phyloP scores from a whole-genome alignment of 345 rosid genomes.

The Murraya koenigii region DNA sequence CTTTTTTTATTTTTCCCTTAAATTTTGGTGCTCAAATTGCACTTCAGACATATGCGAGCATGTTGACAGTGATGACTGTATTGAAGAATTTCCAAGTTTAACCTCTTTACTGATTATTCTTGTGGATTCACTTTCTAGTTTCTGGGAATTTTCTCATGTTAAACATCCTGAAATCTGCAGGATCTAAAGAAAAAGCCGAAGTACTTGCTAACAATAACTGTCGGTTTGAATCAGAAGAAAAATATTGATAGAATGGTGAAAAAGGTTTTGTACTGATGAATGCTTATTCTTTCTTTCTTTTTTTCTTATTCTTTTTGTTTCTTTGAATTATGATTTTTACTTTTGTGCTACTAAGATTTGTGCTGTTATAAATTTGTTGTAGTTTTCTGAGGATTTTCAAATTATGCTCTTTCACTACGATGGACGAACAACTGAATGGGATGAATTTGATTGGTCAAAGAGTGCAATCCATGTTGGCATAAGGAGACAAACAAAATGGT shows the following conservation, averaged over 20 bases:
- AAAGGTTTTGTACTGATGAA: constrained; percentile 48
- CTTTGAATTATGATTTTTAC: background rate
- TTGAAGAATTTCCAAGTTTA: background rate
- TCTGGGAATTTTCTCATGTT: background rate
- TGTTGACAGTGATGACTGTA: background rate
- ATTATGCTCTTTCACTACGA: constrained; percentile 90
- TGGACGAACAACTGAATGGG: constrained; percentile 90
- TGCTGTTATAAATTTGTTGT: constrained; percentile 26
- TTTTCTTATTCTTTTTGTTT: background rate
- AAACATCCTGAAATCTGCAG: constrained; percentile 37
- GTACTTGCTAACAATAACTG: constrained; percentile 81
- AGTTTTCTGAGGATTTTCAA: constrained; percentile 90
- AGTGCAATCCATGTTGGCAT: constrained; percentile 74
- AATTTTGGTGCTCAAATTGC: background rate
- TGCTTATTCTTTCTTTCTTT: background rate
- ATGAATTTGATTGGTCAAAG: constrained; percentile 85
- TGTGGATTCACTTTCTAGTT: background rate
- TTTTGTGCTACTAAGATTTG: constrained; percentile 26
- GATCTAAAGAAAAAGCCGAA: constrained; percentile 80
- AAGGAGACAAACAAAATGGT: constrained; percentile 90
- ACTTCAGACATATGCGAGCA: background rate
- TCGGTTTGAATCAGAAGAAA: constrained; percentile 68
- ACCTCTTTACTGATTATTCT: background rate
- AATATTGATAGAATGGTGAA: constrained; percentile 69
- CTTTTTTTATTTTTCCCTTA: background rate